These are phyloP conservation scores for Agaricales sp. DNA, from an alignment of 1,284 basidiomycete species.

Conservation along the genomic window DNA sequence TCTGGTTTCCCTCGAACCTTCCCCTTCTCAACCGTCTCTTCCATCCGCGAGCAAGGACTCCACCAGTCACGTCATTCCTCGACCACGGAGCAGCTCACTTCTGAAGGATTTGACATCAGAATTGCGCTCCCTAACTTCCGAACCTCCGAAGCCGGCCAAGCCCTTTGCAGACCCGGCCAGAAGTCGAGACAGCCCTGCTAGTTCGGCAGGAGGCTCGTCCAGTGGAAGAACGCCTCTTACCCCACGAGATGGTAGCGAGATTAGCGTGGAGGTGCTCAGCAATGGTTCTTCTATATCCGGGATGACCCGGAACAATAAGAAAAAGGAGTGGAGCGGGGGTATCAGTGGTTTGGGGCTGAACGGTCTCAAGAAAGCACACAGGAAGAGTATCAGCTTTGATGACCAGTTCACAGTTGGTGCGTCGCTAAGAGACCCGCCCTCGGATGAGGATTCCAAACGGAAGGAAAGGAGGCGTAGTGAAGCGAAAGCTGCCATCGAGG, in stretches of 20 bases:
- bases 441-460: constrained; percentile 28
- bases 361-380: constrained; percentile 30
- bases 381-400: constrained; percentile 53
- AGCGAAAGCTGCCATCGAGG: constrained; percentile 73
- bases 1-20: not conserved
- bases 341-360: constrained; percentile 23
- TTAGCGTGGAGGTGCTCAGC: constrained; percentile 27
- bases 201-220: constrained; percentile 72
- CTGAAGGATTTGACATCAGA: constrained; percentile 2
- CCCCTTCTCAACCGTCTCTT: not conserved
- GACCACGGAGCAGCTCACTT: not conserved
- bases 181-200: constrained; percentile 56
- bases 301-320: constrained; percentile 6
- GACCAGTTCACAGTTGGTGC: not conserved
- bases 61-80: not conserved
- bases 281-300: constrained; percentile 6
- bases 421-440: constrained; percentile 6
- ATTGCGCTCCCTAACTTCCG: constrained; percentile 6
- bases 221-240: constrained; percentile 61
- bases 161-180: constrained; percentile 36
- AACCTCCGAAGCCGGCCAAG: constrained; percentile 21
- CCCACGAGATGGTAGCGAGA: constrained; percentile 64
- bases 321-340: constrained; percentile 18
- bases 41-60: not conserved
- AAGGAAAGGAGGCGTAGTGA: constrained; percentile 62